phyloP scores from a whole-genome alignment of 2,329 filamentous ascomycete genomes.

The Fusarium gaditjirri region DNA sequence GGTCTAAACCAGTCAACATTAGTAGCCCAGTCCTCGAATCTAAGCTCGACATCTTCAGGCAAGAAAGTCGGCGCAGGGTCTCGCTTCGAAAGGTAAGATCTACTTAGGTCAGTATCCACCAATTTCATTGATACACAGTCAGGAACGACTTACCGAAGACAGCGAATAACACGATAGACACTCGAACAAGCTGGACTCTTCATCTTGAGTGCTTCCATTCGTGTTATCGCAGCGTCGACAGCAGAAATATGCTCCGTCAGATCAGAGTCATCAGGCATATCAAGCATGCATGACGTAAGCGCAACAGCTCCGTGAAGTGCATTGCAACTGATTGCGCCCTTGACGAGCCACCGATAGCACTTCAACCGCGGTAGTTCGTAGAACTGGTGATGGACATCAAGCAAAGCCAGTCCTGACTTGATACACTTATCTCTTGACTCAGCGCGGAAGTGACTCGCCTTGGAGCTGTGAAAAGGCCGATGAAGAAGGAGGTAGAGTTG shows the following conservation, averaged over 20 bases:
- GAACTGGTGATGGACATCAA: constrained; percentile 17
- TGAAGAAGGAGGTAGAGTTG: constrained; percentile 17
- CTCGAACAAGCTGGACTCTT: constrained; percentile 17
- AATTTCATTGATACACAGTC: rapidly evolving
- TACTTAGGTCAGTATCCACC: not conserved
- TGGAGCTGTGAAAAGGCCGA: constrained; percentile 8
- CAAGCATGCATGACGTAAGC: constrained; percentile 5
- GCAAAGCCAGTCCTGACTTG: not conserved
- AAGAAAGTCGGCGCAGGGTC: constrained; percentile 1
- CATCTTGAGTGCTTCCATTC: constrained; percentile 11
- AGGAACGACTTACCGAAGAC: not conserved
- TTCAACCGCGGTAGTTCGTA: not conserved
- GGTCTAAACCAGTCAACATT: constrained; percentile 21
- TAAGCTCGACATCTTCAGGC: not conserved
- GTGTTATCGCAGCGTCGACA: not conserved
- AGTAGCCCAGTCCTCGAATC: constrained; percentile 18
- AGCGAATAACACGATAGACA: constrained; percentile 5
- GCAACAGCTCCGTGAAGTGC: constrained; percentile 3
- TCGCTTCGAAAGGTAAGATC: constrained; percentile 11
- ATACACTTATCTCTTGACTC: constrained; percentile 14
- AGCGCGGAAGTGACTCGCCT: not conserved
- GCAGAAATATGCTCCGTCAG: constrained; percentile 1
- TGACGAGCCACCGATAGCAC: constrained; percentile 17
- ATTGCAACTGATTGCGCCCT: constrained; percentile 7
- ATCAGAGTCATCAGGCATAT: constrained; percentile 10